Evolutionary conservation across 768 basidiomycete species (phyloP), one percentile per base, ranked within the genome.

Genomic region (Mycena belliarum): DNA sequence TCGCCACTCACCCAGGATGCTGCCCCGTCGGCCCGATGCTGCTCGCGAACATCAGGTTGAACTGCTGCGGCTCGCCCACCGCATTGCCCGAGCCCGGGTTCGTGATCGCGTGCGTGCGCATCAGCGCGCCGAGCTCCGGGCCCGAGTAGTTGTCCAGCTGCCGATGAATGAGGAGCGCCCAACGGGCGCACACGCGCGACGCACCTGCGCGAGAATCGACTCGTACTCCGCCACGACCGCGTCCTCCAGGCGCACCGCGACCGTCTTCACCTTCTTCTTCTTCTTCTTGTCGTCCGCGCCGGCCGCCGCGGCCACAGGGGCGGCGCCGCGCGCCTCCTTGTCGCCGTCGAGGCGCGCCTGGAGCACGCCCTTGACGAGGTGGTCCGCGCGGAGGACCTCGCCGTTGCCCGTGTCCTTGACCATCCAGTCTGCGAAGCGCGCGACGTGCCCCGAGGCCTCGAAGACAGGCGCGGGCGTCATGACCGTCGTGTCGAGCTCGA

Each of bases 351-450:
- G 76, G 21, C 95, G 79, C 6, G 93, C 92, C 74, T 96, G 90
- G 43, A 98, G 80, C 43, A 98, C 95, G 65, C 78, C 88, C 71
- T 95, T 94, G 61, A 98, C 94, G 18, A 98, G 83, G 73, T 98
- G 97, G 72, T 98, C 95, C 24, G 96, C 96, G 43, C 96, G 88
- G 66, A 97, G 86, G 46, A 98, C 95, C 67, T 98, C 95, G 43
- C 95, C 94, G n/a, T 91, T 95, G 77, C 92, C 87, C 24, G 79
- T 77, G 66, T 98, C 96, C 77, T 96, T 97, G 68, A 93, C 92
- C 96, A 98, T 98, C 96, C 95, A 99, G 70, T 99, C 97, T 6
- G 96, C 93, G 69, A 98, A 99, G 63, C 95, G 86, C 41, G 95
- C 95, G 59, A 98, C 96, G 75, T 98, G 97, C 26, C 97, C 95